Evolutionary conservation across 306 rosid species (phyloP), one percentile per base, ranked within the genome.

Genomic region (Adenanthera pavonina): DNA sequence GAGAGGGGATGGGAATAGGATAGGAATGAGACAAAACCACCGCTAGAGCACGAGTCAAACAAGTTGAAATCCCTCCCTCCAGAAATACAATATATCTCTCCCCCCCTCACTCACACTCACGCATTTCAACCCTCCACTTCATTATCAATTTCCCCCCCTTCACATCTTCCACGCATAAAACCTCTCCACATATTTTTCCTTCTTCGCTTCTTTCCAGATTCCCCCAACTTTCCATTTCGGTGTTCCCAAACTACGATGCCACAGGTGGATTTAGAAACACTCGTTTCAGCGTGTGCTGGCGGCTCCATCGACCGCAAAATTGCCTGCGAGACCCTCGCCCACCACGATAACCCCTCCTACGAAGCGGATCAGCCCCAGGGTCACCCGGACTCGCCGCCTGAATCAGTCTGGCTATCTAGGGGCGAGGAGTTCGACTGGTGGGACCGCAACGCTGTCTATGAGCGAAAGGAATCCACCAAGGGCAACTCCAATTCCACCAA

Each of bases 361-460:
- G 69, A 65, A 10, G 54, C 75, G 57, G 91, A 84, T 78, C 92
- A 61, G 1, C 83, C 77, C 72, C 88, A 69, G 25, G 77, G 64
- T 4, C 84, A 86, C 40, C 86, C 91, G 4, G 97, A 93, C 52
- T 91, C 96, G 7, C 98, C 97, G 30, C 99, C 99, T 73, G 95
- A 93, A n/a, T 90, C 97, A 1, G 83, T 93, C 40, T 93, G 91
- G 92, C 93, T 95, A 36, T 95, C 99, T 0, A 88, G 83, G 44
- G 97, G 92, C 38, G 97, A 92, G 2, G 98, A 95, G 79, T 68
- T 72, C 65, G 98, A 93, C 25, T 95, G 97, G 98, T 86, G 91
- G 85, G 93, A 93, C 47, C 97, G 92, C 0, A 90, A 93, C 85
- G 97, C 94, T 20, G 90, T 95, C 53, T 89, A 80, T 79, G 99